These are phyloP conservation scores for Stellera chamaejasme DNA, from an alignment of 345 rosid species.

Conservation along the genomic window DNA sequence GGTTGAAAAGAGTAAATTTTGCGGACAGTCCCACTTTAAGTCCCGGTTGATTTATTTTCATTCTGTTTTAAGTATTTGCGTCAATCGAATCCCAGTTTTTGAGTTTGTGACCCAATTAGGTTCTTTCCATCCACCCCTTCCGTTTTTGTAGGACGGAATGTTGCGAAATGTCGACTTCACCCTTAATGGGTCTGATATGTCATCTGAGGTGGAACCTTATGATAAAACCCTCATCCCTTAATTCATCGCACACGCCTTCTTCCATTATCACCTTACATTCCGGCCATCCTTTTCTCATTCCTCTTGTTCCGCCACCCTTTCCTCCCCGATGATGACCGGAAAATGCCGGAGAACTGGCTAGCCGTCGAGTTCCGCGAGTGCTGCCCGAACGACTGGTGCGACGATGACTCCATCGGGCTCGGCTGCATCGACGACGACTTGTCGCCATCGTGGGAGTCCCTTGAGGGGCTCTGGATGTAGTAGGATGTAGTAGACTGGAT, in stretches of 20 bases:
- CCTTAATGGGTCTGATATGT: no score
- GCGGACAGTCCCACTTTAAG: no score
- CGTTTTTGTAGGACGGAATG: no score
- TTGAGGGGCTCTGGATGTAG: slow-evolving; percentile 85
- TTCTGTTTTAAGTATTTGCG: no score
- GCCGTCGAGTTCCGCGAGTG: slow-evolving; percentile 83
- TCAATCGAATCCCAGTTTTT: no score
- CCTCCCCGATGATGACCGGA: slow-evolving; percentile 61
- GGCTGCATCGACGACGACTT: slow-evolving; percentile 68
- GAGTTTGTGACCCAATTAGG: no score
- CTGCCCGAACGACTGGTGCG: slow-evolving; percentile 63
- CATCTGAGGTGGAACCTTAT: slow-evolving; percentile 55
- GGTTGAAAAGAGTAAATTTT: no score
- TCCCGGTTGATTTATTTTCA: no score
- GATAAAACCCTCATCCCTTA: slow-evolving; percentile 41
- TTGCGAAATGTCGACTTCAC: no score
- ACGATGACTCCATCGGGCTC: slow-evolving; percentile 77
- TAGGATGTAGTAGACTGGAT: slow-evolving; percentile 64
- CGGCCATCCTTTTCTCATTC: slow-evolving; percentile 80
- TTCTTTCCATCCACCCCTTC: no score
- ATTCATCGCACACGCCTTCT: slow-evolving; percentile 65
- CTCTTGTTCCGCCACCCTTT: slow-evolving; percentile 38
- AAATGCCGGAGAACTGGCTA: slow-evolving; percentile 77
- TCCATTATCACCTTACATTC: slow-evolving; percentile 63
- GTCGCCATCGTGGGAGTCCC: slow-evolving; percentile 92